Percentiles rank a stretch among this genome's conserved stretches.
Conservation (phyloP, 2,329 filamentous ascomycete genomes). For the Cercospora citrullina region DNA sequence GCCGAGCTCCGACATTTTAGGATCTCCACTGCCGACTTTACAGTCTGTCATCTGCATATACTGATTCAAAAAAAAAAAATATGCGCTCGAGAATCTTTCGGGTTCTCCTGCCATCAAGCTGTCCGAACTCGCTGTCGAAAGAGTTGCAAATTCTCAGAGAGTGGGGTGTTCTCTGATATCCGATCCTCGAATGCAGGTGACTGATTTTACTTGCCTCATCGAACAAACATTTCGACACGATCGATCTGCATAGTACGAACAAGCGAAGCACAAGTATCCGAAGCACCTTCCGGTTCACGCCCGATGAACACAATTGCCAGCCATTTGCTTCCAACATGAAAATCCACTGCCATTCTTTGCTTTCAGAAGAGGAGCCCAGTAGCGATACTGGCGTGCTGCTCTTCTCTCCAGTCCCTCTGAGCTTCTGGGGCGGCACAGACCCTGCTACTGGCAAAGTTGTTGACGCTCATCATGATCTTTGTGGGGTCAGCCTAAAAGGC, state of each 20-base stretch:
- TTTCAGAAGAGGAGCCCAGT: not conserved
- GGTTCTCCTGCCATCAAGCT: too few species aligned
- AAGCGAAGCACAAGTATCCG: not conserved
- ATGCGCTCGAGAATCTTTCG: too few species aligned
- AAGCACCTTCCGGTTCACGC: not conserved
- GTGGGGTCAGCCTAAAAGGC: conserved; percentile 37
- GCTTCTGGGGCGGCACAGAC: conserved; percentile 52
- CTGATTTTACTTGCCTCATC: not conserved
- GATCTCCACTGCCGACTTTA: not conserved
- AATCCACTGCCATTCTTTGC: not conserved
- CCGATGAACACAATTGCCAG: not conserved
- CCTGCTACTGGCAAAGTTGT: conserved; percentile 45
- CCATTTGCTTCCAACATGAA: not conserved
- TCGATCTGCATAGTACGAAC: not conserved
- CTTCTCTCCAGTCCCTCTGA: conserved; percentile 35
- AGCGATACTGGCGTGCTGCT: not conserved
- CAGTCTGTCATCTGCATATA: too few species aligned
- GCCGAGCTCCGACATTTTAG: not conserved
- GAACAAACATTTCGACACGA: not conserved
- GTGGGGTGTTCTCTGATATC: too few species aligned
- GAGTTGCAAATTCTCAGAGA: too few species aligned
- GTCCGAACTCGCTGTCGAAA: too few species aligned
- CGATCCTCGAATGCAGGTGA: too few species aligned
- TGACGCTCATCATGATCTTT: conserved; percentile 48
- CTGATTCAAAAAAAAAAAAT: too few species aligned